Conservation (phyloP, 2,329 filamentous ascomycete genomes). For the Phaeosphaeriaceae sp. region DNA sequence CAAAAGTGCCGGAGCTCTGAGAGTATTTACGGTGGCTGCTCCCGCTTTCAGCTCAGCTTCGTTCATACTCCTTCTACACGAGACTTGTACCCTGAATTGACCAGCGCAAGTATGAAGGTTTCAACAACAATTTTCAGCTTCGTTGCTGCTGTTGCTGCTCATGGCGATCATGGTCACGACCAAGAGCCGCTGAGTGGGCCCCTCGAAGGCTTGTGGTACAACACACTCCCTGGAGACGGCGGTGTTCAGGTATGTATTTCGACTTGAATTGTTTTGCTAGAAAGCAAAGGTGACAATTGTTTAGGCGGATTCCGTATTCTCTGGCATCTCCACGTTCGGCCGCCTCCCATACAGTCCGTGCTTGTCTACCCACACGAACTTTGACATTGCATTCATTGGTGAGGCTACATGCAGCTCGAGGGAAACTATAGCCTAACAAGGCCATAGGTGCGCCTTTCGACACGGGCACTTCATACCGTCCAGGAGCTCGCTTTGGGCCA, state of each 20-base stretch:
- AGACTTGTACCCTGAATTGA: constrained; percentile 4
- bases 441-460: constrained; percentile 77
- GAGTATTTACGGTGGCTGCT: constrained; percentile 30
- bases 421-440: constrained; percentile 11
- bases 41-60: constrained; percentile 7
- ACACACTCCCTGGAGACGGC: constrained; percentile 80
- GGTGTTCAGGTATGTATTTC: constrained; percentile 72
- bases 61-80: constrained; percentile 4
- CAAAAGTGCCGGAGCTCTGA: constrained; percentile 20
- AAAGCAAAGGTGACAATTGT: constrained; percentile 20
- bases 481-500: constrained; percentile 83
- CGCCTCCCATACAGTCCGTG: constrained; percentile 80
- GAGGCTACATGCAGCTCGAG: constrained; percentile 18
- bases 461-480: constrained; percentile 84
- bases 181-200: constrained; percentile 72
- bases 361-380: constrained; percentile 73
- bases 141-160: constrained; percentile 63
- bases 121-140: constrained; percentile 41
- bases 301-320: constrained; percentile 86
- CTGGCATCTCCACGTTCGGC: constrained; percentile 85
- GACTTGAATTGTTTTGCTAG: neutral
- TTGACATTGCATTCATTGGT: constrained; percentile 88
- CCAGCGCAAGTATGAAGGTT: constrained; percentile 35
- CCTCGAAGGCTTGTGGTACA: constrained; percentile 81
- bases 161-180: constrained; percentile 62